Percentiles rank a stretch among this genome's conserved stretches.
phyloP scores from a whole-genome alignment of 371 early-diverging fungal genomes.

The Apophysomyces ossiformis region DNA sequence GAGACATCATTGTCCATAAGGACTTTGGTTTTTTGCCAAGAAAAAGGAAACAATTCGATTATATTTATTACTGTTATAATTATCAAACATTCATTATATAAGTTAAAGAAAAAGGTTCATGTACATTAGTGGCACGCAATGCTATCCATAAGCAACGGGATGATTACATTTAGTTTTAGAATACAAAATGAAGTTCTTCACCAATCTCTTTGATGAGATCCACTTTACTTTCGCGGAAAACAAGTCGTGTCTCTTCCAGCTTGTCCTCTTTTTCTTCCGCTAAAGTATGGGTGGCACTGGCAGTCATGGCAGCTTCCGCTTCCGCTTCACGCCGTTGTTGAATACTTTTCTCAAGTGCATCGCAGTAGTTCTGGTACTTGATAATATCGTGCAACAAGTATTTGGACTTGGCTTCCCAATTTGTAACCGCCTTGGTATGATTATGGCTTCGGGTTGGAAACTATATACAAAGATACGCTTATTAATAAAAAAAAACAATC shows the following conservation, averaged over 20 bases:
- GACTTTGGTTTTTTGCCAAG: too few species aligned
- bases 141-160: too few species aligned
- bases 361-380: conserved; percentile 85
- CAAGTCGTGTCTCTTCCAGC: conserved; percentile 11
- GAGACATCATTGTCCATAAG: too few species aligned
- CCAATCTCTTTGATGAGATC: conserved; percentile 44
- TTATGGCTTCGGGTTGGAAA: conserved; percentile 59
- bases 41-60: too few species aligned
- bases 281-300: background rate
- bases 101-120: too few species aligned
- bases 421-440: conserved; percentile 69
- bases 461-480: conserved; percentile 14
- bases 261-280: background rate
- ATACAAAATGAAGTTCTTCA: conserved; percentile 30
- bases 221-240: conserved; percentile 25
- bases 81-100: too few species aligned
- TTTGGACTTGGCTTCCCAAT: conserved; percentile 85
- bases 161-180: background rate
- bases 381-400: conserved; percentile 83
- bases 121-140: too few species aligned
- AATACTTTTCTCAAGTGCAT: conserved; percentile 66
- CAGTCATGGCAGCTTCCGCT: conserved; percentile 3
- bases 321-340: conserved; percentile 27
- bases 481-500: conserved; percentile 12
- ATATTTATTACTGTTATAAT: too few species aligned